Conservation (phyloP, 257 asterid genomes). For the Nicotiana paniculata region DNA sequence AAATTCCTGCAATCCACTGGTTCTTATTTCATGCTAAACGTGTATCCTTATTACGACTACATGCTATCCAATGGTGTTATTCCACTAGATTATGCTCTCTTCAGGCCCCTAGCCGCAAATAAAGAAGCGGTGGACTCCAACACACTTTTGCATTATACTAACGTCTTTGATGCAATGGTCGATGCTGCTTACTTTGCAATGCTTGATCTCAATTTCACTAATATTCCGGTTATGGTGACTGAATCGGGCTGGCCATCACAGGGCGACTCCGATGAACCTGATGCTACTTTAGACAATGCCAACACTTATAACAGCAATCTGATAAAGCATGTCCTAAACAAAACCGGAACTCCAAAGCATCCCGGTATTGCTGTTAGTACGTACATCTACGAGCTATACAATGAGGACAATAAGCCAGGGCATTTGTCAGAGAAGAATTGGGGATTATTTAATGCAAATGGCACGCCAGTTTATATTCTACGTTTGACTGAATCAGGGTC, state of each 20-base stretch:
- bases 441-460: slow-evolving; percentile 72
- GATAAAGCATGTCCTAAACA: slow-evolving; percentile 60
- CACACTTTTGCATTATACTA: slow-evolving; percentile 75
- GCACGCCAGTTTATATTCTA: slow-evolving; percentile 58
- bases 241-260: slow-evolving; percentile 94
- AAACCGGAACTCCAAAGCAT: slow-evolving; percentile 78
- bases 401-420: slow-evolving; percentile 57
- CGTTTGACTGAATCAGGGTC: slow-evolving; percentile 61
- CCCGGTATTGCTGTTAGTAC: slow-evolving; percentile 70
- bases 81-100: slow-evolving; percentile 78
- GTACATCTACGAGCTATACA: slow-evolving; percentile 79
- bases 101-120: slow-evolving; percentile 63
- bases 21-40: slow-evolving; percentile 66
- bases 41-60: slow-evolving; percentile 70
- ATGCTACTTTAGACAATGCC: slow-evolving; percentile 75
- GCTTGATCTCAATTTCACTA: slow-evolving; percentile 70
- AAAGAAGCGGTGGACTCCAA: slow-evolving; percentile 87
- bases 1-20: slow-evolving; percentile 59
- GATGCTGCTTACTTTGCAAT: slow-evolving; percentile 91
- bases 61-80: slow-evolving; percentile 65
- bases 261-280: slow-evolving; percentile 74
- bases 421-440: slow-evolving; percentile 84
- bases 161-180: slow-evolving; percentile 80
- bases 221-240: slow-evolving; percentile 68
- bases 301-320: slow-evolving; percentile 79